phyloP scores from a whole-genome alignment of 768 basidiomycete genomes.

The Suillus placidus region DNA sequence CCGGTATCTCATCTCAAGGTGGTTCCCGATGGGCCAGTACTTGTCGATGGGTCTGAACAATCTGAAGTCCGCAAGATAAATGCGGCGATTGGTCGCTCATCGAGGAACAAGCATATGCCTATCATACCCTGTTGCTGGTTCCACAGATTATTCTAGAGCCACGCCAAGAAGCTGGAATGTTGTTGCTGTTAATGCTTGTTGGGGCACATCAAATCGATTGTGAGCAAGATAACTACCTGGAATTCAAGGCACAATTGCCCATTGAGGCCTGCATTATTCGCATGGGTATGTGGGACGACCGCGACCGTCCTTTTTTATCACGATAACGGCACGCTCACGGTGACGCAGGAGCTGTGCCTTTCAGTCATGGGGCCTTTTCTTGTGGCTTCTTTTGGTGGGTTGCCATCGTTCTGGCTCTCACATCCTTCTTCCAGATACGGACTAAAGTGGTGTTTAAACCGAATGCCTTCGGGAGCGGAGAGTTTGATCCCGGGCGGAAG shows the following conservation, averaged over 20 bases:
- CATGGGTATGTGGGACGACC: slow-evolving; percentile 1
- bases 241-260: neutral
- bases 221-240: neutral
- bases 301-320: slow-evolving; percentile 9
- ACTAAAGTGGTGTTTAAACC: slow-evolving; percentile 4
- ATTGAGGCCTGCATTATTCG: slow-evolving; percentile 3
- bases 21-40: neutral
- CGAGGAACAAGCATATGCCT: slow-evolving; percentile 3
- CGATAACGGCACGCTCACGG: slow-evolving; percentile 12
- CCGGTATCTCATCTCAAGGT: neutral
- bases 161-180: neutral
- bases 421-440: neutral
- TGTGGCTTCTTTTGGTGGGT: neutral
- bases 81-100: neutral
- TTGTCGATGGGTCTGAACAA: slow-evolving; percentile 2
- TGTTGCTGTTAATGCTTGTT: neutral
- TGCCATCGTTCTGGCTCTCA: slow-evolving; percentile 1
- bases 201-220: neutral
- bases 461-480: slow-evolving; percentile 14
- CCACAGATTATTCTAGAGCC: neutral
- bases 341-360: slow-evolving; percentile 10
- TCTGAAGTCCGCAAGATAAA: neutral
- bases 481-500: slow-evolving; percentile 13
- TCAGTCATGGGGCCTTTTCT: slow-evolving; percentile 10
- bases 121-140: neutral